phyloP scores from a whole-genome alignment of 2,329 filamentous ascomycete species.

The Fusarium mundagurra region DNA sequence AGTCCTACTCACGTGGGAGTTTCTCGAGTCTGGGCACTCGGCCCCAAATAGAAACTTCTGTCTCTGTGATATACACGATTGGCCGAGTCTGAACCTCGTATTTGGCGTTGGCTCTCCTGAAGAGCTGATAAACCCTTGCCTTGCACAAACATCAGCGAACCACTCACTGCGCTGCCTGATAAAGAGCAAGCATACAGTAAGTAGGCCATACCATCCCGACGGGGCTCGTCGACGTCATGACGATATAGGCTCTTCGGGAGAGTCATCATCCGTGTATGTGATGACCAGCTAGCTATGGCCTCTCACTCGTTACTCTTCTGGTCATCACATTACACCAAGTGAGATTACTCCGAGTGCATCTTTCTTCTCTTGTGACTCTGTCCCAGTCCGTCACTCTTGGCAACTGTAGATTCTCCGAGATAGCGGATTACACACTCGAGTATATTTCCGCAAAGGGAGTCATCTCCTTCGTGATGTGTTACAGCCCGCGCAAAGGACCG shows the following conservation, averaged over 20 bases:
- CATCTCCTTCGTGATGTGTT: constrained; percentile 27
- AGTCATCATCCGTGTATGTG: neutral
- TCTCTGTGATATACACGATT: constrained; percentile 15
- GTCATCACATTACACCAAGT: constrained; percentile 20
- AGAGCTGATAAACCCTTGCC: constrained; percentile 10
- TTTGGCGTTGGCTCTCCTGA: constrained; percentile 5
- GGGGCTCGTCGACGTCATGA: constrained; percentile 15
- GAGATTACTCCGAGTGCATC: constrained; percentile 22
- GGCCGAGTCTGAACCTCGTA: constrained; percentile 31
- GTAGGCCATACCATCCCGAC: neutral
- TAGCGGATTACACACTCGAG: constrained; percentile 23
- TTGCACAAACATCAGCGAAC: neutral
- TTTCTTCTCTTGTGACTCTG: neutral
- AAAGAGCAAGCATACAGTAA: constrained; percentile 1
- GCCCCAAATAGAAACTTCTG: constrained; percentile 30
- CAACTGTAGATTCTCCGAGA: constrained; percentile 4
- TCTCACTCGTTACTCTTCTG: neutral
- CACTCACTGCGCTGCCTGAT: neutral
- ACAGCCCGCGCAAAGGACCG: constrained; percentile 30
- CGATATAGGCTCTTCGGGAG: neutral
- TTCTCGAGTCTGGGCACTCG: constrained; percentile 18
- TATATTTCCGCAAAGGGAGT: constrained; percentile 29
- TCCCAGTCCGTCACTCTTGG: neutral
- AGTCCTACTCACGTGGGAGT: constrained; percentile 35
- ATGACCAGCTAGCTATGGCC: neutral